These are phyloP conservation scores for Peronospora belbahrii DNA, from an alignment of 352 stramenopile genomes.

Conservation along the genomic window DNA sequence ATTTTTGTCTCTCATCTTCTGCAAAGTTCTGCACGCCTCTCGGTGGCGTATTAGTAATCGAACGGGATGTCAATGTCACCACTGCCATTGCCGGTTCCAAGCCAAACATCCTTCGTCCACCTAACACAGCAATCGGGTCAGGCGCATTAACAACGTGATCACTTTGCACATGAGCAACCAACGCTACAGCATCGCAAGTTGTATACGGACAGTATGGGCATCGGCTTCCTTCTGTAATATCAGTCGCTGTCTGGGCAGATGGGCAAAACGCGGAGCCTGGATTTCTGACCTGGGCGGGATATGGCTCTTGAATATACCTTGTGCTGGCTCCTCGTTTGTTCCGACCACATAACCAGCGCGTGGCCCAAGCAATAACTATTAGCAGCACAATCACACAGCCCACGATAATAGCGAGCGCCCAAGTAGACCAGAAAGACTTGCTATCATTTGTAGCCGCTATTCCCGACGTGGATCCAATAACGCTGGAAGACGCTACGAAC, in stretches of 20 bases:
- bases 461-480: slow-evolving; percentile 47
- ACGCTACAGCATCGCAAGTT: slow-evolving; percentile 36
- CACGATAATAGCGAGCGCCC: slow-evolving; percentile 41
- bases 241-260: slow-evolving; percentile 7
- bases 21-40: neutral
- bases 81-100: slow-evolving; percentile 19
- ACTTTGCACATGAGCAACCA: slow-evolving; percentile 68
- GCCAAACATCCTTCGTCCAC: slow-evolving; percentile 20
- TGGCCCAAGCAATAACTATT: slow-evolving; percentile 30
- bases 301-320: slow-evolving; percentile 7
- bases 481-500: slow-evolving; percentile 74
- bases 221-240: slow-evolving; percentile 15
- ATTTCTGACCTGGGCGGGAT: slow-evolving; percentile 9
- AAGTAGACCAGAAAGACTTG: slow-evolving; percentile 48
- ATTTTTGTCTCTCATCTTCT: slow-evolving; percentile 37
- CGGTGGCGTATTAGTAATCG: slow-evolving; percentile 3
- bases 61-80: slow-evolving; percentile 11
- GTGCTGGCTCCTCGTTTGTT: slow-evolving; percentile 6
- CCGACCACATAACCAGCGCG: slow-evolving; percentile 29
- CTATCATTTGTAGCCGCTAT: slow-evolving; percentile 14
- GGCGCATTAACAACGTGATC: slow-evolving; percentile 14
- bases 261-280: slow-evolving; percentile 10
- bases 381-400: slow-evolving; percentile 43
- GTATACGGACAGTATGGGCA: slow-evolving; percentile 65
- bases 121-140: slow-evolving; percentile 16